Conservation (phyloP, 73 alveolate genomes). For the Stentor roeselii region DNA sequence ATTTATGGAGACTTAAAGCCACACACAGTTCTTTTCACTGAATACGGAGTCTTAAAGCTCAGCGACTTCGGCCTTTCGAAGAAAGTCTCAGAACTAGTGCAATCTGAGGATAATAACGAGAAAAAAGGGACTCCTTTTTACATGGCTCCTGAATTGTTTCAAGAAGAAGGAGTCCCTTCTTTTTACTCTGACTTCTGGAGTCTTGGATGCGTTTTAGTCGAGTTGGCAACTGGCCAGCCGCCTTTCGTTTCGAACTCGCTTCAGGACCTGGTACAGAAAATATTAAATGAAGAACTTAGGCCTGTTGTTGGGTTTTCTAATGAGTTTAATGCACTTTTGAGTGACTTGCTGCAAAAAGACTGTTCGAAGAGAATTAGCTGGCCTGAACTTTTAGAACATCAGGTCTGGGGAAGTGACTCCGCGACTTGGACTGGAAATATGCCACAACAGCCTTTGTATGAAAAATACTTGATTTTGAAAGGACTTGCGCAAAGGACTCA, state of each 20-base stretch:
- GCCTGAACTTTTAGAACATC: constrained; percentile 82
- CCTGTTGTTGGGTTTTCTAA: constrained; percentile 56
- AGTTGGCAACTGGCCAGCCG: constrained; percentile 89
- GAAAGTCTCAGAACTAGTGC: constrained; percentile 54
- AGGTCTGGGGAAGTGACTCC: constrained; percentile 68
- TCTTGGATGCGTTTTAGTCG: constrained; percentile 87
- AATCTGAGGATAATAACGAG: constrained; percentile 1
- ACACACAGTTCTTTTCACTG: constrained; percentile 90
- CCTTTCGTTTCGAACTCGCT: constrained; percentile 85
- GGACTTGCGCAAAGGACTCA: neutral
- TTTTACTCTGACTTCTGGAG: constrained; percentile 86
- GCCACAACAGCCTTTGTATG: constrained; percentile 77
- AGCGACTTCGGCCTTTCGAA: constrained; percentile 92
- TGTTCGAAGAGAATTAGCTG: constrained; percentile 89
- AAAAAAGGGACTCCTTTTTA: constrained; percentile 78
- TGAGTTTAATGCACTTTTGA: constrained; percentile 79
- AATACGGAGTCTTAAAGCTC: constrained; percentile 89
- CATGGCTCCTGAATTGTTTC: constrained; percentile 91
- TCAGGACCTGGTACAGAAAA: constrained; percentile 74
- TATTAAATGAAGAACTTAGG: constrained; percentile 64
- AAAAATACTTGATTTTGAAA: constrained; percentile 25
- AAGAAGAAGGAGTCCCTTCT: constrained; percentile 71
- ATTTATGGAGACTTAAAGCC: constrained; percentile 97
- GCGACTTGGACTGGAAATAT: constrained; percentile 40
- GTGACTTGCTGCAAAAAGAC: constrained; percentile 78